Conservation (phyloP, 2,329 filamentous ascomycete genomes). For the Herpotrichia juniperi region DNA sequence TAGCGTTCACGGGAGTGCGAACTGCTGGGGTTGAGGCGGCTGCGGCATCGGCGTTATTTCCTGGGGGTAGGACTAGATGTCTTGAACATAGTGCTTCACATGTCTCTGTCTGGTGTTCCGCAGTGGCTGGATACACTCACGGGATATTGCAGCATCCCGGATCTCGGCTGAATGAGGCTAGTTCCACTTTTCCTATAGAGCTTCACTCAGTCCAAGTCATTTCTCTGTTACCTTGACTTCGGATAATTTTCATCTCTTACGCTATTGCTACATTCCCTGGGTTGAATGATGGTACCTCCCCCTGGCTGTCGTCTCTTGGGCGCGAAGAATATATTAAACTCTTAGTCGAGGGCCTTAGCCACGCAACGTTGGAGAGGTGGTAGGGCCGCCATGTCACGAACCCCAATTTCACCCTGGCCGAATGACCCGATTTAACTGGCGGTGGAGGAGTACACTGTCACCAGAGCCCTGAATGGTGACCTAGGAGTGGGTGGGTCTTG, state of each 20-base stretch:
- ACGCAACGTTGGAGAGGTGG: neutral
- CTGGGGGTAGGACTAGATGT: conserved; percentile 9
- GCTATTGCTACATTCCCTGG: neutral
- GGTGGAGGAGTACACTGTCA: neutral
- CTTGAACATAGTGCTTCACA: conserved; percentile 28
- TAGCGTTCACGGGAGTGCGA: conserved; percentile 2
- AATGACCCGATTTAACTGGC: neutral
- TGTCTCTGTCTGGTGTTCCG: conserved; percentile 23
- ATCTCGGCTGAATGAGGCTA: conserved; percentile 34
- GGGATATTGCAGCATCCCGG: conserved; percentile 32
- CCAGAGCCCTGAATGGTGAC: neutral
- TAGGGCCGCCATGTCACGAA: neutral
- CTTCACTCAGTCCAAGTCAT: conserved; percentile 13
- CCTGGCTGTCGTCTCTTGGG: neutral
- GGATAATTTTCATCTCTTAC: neutral
- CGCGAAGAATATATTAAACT: conserved; percentile 1
- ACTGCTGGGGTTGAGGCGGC: conserved; percentile 7
- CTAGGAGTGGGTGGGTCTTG: neutral
- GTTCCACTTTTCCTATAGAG: conserved; percentile 14
- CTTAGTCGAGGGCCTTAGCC: neutral
- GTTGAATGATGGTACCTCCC: neutral
- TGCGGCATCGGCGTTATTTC: conserved; percentile 7
- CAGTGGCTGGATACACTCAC: conserved; percentile 23
- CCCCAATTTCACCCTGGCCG: neutral
- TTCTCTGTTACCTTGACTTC: conserved; percentile 15